Evolutionary conservation across 805 yeast species (phyloP).

Genomic region (Sugiyamaella americana): DNA sequence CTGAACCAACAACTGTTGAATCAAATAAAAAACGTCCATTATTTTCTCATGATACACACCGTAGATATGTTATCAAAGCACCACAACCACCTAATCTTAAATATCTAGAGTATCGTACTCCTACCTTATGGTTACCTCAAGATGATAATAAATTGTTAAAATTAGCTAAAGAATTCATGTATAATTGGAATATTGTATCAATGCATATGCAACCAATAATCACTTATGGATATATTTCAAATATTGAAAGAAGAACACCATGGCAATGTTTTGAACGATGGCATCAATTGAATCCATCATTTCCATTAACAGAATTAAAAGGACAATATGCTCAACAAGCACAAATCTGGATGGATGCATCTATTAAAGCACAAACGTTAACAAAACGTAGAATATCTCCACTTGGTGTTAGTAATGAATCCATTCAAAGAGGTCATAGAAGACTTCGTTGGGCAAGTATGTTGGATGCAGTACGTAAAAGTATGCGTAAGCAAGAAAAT

Average conservation of each 20-base stretch:
- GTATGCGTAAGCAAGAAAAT: constrained; percentile 82
- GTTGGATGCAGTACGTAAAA: constrained; percentile 90
- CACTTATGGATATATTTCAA: constrained; percentile 68
- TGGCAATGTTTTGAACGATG: constrained; percentile 99
- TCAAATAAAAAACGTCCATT: constrained; percentile 4
- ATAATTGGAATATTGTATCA: constrained; percentile 90
- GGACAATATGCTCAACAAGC: constrained; percentile 81
- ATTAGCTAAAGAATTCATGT: constrained; percentile 77
- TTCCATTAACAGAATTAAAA: constrained; percentile 78
- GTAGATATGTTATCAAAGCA: constrained; percentile 50
- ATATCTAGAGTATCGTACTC: constrained; percentile 75
- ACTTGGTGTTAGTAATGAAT: constrained; percentile 86
- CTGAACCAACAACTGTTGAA: neutral
- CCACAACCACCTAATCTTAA: constrained; percentile 86
- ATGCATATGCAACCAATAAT: constrained; percentile 66
- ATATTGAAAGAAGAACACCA: constrained; percentile 91
- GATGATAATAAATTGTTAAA: constrained; percentile 79
- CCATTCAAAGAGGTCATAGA: constrained; percentile 88
- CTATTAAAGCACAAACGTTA: constrained; percentile 80
- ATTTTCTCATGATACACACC: constrained; percentile 20
- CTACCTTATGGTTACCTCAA: constrained; percentile 93
- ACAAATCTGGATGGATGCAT: constrained; percentile 87
- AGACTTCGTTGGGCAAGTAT: constrained; percentile 92
- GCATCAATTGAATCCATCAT: constrained; percentile 84
- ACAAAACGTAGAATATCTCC: constrained; percentile 88